phyloP scores from a whole-genome alignment of 1,284 basidiomycete species.

The Acaromyces ingoldii region DNA sequence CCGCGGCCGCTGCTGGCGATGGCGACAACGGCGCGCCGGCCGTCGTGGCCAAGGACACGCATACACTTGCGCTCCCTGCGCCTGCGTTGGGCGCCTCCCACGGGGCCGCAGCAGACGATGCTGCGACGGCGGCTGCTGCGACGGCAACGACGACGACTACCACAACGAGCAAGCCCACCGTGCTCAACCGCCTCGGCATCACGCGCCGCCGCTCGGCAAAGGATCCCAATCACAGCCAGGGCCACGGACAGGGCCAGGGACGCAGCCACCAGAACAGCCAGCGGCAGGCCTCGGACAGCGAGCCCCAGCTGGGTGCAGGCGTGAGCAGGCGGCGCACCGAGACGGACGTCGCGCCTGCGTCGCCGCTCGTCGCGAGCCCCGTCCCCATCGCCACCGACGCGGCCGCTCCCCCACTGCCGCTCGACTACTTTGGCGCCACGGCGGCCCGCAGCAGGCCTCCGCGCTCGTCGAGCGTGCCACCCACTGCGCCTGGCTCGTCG shows the following conservation, averaged over 20 bases:
- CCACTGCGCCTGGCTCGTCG: too few species aligned
- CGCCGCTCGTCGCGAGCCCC: neutral
- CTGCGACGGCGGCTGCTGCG: neutral
- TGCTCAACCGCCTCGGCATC: constrained; percentile 2
- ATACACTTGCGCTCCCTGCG: neutral
- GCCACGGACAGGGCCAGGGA: too few species aligned
- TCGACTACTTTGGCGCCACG: neutral
- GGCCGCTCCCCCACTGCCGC: too few species aligned
- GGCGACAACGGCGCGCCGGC: too few species aligned
- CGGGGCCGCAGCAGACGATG: neutral
- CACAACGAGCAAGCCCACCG: too few species aligned
- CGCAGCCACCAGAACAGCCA: neutral
- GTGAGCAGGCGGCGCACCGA: too few species aligned
- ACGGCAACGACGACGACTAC: neutral
- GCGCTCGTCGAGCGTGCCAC: constrained; percentile 9
- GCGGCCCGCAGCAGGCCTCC: constrained; percentile 12
- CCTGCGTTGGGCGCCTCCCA: neutral
- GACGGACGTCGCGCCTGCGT: neutral
- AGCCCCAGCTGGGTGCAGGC: neutral
- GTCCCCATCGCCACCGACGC: too few species aligned
- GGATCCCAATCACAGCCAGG: neutral
- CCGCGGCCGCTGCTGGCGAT: too few species aligned
- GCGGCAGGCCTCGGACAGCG: neutral
- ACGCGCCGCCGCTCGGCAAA: neutral
- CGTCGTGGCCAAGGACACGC: neutral